phyloP scores from a whole-genome alignment of 2,329 filamentous ascomycete genomes.

The Chrysosporium queenslandicum region DNA sequence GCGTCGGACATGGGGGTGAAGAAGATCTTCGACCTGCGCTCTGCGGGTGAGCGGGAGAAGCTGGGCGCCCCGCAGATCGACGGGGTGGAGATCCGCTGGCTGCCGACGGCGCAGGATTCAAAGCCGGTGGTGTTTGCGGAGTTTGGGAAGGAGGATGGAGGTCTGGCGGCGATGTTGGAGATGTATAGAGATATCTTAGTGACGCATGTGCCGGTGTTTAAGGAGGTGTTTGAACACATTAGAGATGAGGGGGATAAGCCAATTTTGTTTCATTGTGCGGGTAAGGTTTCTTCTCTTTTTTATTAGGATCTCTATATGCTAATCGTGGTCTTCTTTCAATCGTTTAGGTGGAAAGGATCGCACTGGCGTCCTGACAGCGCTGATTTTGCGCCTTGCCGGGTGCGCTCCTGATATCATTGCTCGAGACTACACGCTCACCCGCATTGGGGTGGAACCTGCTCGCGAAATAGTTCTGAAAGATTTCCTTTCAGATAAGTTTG shows the following conservation, averaged over 20 bases:
- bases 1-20: slow-evolving; percentile 46
- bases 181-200: slow-evolving; percentile 58
- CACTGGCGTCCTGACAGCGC: slow-evolving; percentile 58
- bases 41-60: slow-evolving; percentile 36
- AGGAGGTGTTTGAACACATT: slow-evolving; percentile 51
- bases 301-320: too few species aligned
- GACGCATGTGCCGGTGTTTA: slow-evolving; percentile 49
- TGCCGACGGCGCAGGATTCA: slow-evolving; percentile 54
- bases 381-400: slow-evolving; percentile 55
- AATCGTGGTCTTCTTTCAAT: background rate
- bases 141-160: slow-evolving; percentile 40
- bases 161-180: slow-evolving; percentile 45
- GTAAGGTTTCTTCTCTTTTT: too few species aligned
- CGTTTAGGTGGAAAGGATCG: slow-evolving; percentile 55
- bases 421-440: slow-evolving; percentile 18
- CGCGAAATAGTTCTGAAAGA: slow-evolving; percentile 43
- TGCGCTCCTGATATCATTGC: slow-evolving; percentile 51
- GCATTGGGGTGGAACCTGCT: slow-evolving; percentile 34
- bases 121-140: slow-evolving; percentile 45
- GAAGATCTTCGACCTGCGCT: slow-evolving; percentile 59
- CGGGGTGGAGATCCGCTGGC: slow-evolving; percentile 47
- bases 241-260: slow-evolving; percentile 38
- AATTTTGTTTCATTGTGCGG: slow-evolving; percentile 61
- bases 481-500: slow-evolving; percentile 36
- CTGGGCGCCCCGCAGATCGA: slow-evolving; percentile 39